Percentiles rank a stretch among this genome's conserved stretches.
These are phyloP conservation scores for Aureobasidium sp. DNA, from an alignment of 2,329 filamentous ascomycete species.

Conservation along the genomic window DNA sequence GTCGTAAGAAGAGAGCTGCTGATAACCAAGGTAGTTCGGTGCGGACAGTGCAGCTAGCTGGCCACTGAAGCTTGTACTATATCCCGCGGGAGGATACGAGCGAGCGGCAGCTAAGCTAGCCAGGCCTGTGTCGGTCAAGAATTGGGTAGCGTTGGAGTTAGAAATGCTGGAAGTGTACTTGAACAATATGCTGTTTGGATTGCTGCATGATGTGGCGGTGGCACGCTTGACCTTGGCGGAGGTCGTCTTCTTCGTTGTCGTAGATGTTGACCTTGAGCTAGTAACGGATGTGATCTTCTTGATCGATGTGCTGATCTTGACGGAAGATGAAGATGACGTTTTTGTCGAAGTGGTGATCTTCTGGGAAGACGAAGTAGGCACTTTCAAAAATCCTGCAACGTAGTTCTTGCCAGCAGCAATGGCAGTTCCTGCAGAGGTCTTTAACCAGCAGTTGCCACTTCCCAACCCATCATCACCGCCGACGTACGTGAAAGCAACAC, in stretches of 20 bases:
- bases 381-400: conserved; percentile 20
- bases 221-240: conserved; percentile 20
- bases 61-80: conserved; percentile 23
- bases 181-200: conserved; percentile 15
- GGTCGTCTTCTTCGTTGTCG: conserved; percentile 11
- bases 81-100: conserved; percentile 24
- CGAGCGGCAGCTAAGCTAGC: conserved; percentile 19
- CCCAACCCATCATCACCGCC: conserved; percentile 18
- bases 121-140: conserved; percentile 19
- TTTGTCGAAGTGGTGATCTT: conserved; percentile 8
- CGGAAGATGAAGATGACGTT: conserved; percentile 3
- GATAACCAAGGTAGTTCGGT: conserved; percentile 25
- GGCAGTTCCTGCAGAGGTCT: conserved; percentile 20
- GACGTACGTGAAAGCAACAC: conserved; percentile 25
- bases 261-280: not conserved
- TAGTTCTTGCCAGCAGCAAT: conserved; percentile 19
- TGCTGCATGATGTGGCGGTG: conserved; percentile 13
- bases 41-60: conserved; percentile 15
- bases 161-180: conserved; percentile 17
- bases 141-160: conserved; percentile 22
- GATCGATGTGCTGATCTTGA: not conserved
- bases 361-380: not conserved
- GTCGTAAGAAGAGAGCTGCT: conserved; percentile 22
- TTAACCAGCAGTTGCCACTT: conserved; percentile 23
- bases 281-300: conserved; percentile 8